Percentiles rank a stretch among this genome's conserved stretches.
These are phyloP conservation scores for Wickerhamia fluorescens DNA, from an alignment of 805 yeast genomes.

Conservation along the genomic window DNA sequence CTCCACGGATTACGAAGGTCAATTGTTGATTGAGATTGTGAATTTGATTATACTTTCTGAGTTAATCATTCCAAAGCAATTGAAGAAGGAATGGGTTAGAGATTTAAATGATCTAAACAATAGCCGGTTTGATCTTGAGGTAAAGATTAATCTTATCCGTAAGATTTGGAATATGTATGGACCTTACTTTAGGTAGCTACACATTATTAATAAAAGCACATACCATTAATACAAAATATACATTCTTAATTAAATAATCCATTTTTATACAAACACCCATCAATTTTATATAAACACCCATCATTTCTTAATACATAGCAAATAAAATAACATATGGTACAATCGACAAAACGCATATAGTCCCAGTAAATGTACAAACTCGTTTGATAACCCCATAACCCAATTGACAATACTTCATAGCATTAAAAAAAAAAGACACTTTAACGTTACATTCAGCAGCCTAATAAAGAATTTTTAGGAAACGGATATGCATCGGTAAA, in stretches of 20 bases:
- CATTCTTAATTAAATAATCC: no score
- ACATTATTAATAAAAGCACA: background rate
- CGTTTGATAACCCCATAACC: no score
- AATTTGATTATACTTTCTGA: slow-evolving; percentile 47
- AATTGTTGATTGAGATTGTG: slow-evolving; percentile 59
- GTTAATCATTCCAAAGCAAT: slow-evolving; percentile 41
- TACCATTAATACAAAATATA: background rate
- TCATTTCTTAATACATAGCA: no score
- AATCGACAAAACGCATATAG: no score
- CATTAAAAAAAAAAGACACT: no score
- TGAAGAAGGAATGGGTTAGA: slow-evolving; percentile 48
- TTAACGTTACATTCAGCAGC: no score
- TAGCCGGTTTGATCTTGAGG: slow-evolving; percentile 23
- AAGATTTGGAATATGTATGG: slow-evolving; percentile 62
- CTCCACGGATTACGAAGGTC: slow-evolving; percentile 39
- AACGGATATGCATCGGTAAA: slow-evolving; percentile 59
- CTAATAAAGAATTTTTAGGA: slow-evolving; percentile 33
- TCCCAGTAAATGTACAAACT: no score
- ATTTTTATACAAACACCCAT: no score
- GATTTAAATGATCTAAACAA: slow-evolving; percentile 58
- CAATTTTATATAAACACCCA: no score
- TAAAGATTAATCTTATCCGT: slow-evolving; percentile 41
- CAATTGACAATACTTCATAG: no score
- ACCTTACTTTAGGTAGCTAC: slow-evolving; percentile 22
- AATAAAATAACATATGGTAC: no score